Evolutionary conservation across 2,329 filamentous ascomycete genomes (phyloP).

Genomic region (Metarhizium guizhouense): DNA sequence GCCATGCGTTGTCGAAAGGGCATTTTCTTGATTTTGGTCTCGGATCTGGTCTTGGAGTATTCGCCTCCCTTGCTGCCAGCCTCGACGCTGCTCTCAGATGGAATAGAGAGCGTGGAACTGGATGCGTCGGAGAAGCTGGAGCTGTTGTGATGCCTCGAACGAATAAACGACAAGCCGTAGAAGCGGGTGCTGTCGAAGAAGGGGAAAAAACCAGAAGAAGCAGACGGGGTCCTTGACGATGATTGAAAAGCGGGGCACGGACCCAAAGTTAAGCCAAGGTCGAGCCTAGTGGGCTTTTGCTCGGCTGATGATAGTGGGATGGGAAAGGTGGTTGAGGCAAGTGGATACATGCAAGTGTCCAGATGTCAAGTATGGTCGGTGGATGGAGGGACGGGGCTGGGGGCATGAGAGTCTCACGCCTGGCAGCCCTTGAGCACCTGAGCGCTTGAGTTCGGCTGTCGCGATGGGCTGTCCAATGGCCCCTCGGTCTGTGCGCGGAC

Average conservation of each 20-base stretch:
- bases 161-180: conserved; percentile 5
- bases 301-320: background rate
- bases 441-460: background rate
- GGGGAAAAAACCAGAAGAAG: background rate
- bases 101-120: background rate
- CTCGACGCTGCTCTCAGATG: background rate
- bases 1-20: conserved; percentile 33
- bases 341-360: too few relatives aligned
- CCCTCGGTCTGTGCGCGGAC: too few relatives aligned
- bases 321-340: background rate
- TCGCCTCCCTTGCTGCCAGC: conserved; percentile 1
- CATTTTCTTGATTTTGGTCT: conserved; percentile 17
- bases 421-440: too few relatives aligned
- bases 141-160: conserved; percentile 4
- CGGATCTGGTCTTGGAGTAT: background rate
- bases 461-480: background rate
- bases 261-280: background rate
- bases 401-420: too few relatives aligned
- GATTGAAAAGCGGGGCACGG: conserved; percentile 4
- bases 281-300: background rate
- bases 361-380: too few relatives aligned
- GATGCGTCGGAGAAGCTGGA: conserved; percentile 6
- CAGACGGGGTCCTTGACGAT: conserved; percentile 1
- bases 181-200: conserved; percentile 4
- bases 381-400: too few relatives aligned